These are phyloP conservation scores for Francoa sonchifolia DNA, from an alignment of 441 rosid genomes.

Conservation along the genomic window DNA sequence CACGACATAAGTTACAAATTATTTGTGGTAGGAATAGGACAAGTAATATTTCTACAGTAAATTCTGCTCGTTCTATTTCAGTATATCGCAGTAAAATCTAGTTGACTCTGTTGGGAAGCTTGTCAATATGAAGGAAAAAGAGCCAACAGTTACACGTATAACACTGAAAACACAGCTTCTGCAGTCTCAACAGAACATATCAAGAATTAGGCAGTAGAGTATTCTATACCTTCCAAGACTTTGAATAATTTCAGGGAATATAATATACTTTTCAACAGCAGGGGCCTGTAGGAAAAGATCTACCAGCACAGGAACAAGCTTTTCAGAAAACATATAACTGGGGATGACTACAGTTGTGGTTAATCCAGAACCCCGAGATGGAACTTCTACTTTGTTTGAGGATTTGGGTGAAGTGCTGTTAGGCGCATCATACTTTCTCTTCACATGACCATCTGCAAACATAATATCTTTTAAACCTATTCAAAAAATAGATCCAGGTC, in stretches of 20 bases:
- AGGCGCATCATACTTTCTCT: slow-evolving; percentile 19
- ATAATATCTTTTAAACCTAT: too few relatives aligned
- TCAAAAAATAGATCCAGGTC: too few relatives aligned
- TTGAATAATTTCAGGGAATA: slow-evolving; percentile 78
- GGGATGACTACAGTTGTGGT: slow-evolving; percentile 23
- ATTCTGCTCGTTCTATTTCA: too few relatives aligned
- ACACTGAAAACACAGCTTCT: too few relatives aligned
- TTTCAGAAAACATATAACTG: slow-evolving; percentile 67
- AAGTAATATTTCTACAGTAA: too few relatives aligned
- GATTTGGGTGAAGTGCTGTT: slow-evolving; percentile 33
- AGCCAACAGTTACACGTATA: too few relatives aligned
- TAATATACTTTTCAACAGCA: slow-evolving; percentile 48
- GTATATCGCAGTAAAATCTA: too few relatives aligned
- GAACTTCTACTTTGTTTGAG: slow-evolving; percentile 28
- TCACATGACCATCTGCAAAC: slow-evolving; percentile 25
- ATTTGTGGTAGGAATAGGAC: too few relatives aligned
- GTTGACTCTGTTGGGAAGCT: too few relatives aligned
- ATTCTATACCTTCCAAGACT: slow-evolving; percentile 66
- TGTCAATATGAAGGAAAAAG: too few relatives aligned
- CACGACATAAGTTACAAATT: too few relatives aligned
- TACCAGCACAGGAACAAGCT: slow-evolving; percentile 66
- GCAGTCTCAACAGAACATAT: too few relatives aligned
- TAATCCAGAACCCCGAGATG: slow-evolving; percentile 22
- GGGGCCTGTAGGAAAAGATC: slow-evolving; percentile 75
- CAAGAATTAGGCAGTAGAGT: neutral